These are phyloP conservation scores for Populus tremula DNA, from an alignment of 345 rosid genomes.

Conservation along the genomic window DNA sequence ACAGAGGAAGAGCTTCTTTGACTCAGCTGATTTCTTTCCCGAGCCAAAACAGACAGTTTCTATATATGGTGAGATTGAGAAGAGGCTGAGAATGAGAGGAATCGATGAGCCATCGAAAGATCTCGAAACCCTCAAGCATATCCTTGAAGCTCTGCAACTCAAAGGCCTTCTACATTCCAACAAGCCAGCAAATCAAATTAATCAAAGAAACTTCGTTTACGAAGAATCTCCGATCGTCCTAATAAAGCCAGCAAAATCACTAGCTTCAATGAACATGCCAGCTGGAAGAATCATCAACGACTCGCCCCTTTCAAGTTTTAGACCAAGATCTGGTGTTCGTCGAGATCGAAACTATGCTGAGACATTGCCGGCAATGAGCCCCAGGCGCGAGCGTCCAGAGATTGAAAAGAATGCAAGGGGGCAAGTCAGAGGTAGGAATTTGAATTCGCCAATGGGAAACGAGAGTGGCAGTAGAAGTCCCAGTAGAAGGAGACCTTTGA, in stretches of 20 bases:
- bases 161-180: constrained; percentile 84
- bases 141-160: constrained; percentile 82
- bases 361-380: constrained; percentile 36
- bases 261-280: constrained; percentile 15
- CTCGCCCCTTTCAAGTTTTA: constrained; percentile 35
- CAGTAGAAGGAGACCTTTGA: constrained; percentile 39
- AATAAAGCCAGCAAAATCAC: constrained; percentile 43
- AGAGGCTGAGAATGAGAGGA: constrained; percentile 58
- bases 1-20: constrained; percentile 57
- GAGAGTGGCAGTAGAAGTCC: constrained; percentile 53
- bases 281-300: constrained; percentile 30
- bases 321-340: constrained; percentile 36
- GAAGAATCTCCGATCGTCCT: constrained; percentile 58
- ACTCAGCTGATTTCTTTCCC: constrained; percentile 84
- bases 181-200: constrained; percentile 27
- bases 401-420: constrained; percentile 31
- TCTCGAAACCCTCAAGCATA: constrained; percentile 81
- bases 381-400: constrained; percentile 41
- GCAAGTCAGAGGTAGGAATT: constrained; percentile 42
- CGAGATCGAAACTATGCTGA: constrained; percentile 32
- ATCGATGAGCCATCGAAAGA: constrained; percentile 72
- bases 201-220: constrained; percentile 43
- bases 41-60: constrained; percentile 51
- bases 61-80: constrained; percentile 60
- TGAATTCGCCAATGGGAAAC: constrained; percentile 36